phyloP scores from a whole-genome alignment of 129 eudicot genomes.

The Centaurea solstitialis region DNA sequence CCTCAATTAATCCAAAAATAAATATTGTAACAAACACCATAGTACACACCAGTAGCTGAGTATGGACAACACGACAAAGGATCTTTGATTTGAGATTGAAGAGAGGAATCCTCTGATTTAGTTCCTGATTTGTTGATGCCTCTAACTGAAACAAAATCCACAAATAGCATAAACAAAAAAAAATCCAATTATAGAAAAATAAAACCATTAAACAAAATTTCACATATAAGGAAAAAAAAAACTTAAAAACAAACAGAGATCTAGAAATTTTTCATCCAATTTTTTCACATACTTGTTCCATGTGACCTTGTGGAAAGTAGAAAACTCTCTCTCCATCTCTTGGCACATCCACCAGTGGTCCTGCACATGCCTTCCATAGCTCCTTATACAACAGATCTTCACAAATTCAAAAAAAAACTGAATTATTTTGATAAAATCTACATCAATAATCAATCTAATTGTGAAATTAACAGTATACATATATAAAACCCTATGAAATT shows the following conservation, averaged over 20 bases:
- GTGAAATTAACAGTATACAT: neutral
- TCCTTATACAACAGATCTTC: constrained; percentile 64
- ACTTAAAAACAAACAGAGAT: constrained; percentile 25
- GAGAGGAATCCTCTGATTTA: constrained; percentile 59
- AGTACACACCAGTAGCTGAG: constrained; percentile 57
- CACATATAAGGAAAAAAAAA: constrained; percentile 1
- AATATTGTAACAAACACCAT: neutral
- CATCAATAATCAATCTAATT: constrained; percentile 16
- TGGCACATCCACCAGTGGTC: constrained; percentile 89
- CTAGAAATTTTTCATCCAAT: constrained; percentile 15
- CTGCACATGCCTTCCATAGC: constrained; percentile 97
- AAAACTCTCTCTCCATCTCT: constrained; percentile 58
- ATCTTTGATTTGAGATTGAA: constrained; percentile 73
- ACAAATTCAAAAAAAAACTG: constrained; percentile 5
- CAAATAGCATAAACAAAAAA: constrained; percentile 24
- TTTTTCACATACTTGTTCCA: constrained; percentile 70
- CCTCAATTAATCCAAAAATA: constrained; percentile 7
- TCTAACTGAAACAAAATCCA: constrained; percentile 59
- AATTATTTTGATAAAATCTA: too few relatives aligned
- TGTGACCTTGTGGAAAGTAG: constrained; percentile 94
- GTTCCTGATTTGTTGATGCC: constrained; percentile 86
- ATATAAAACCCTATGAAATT: neutral
- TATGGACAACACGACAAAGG: constrained; percentile 73
- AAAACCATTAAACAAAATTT: constrained; percentile 19
- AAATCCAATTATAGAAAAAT: constrained; percentile 14